Conservation (phyloP, 2,329 filamentous ascomycete species). For the Trichoderma arundinaceum region DNA sequence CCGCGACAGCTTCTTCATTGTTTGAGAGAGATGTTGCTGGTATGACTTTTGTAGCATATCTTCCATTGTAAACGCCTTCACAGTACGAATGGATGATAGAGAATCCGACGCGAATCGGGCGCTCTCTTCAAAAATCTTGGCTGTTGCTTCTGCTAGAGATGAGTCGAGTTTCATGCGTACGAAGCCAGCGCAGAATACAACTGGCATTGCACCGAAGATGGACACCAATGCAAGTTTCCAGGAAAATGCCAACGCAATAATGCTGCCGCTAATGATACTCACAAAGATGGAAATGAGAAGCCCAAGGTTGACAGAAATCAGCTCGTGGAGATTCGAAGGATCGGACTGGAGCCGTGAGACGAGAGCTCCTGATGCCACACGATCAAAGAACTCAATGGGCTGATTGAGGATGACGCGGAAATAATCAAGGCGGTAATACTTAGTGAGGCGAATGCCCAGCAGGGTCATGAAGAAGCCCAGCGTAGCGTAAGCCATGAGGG, state of each 20-base stretch:
- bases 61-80: conserved; percentile 65
- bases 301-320: conserved; percentile 37
- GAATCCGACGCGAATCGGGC: conserved; percentile 68
- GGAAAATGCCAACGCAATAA: conserved; percentile 42
- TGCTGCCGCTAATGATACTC: conserved; percentile 40
- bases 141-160: conserved; percentile 32
- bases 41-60: conserved; percentile 55
- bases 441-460: conserved; percentile 6
- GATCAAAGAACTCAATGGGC: conserved; percentile 22
- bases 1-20: conserved; percentile 10
- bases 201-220: conserved; percentile 45
- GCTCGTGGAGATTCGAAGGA: conserved; percentile 13
- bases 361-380: conserved; percentile 11
- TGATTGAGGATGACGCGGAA: conserved; percentile 12
- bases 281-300: conserved; percentile 41
- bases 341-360: conserved; percentile 7
- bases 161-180: conserved; percentile 56
- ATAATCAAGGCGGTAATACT: conserved; percentile 15
- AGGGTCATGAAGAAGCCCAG: conserved; percentile 23
- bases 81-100: conserved; percentile 67
- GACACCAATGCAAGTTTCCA: conserved; percentile 50
- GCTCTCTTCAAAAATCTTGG: conserved; percentile 62
- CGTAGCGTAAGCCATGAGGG: conserved; percentile 44
- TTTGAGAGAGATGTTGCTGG: conserved; percentile 40
- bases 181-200: conserved; percentile 51